Percentiles rank a stretch among this genome's conserved stretches.
phyloP scores from a whole-genome alignment of 2,329 filamentous ascomycete species.

The Fusarium nelsonii region DNA sequence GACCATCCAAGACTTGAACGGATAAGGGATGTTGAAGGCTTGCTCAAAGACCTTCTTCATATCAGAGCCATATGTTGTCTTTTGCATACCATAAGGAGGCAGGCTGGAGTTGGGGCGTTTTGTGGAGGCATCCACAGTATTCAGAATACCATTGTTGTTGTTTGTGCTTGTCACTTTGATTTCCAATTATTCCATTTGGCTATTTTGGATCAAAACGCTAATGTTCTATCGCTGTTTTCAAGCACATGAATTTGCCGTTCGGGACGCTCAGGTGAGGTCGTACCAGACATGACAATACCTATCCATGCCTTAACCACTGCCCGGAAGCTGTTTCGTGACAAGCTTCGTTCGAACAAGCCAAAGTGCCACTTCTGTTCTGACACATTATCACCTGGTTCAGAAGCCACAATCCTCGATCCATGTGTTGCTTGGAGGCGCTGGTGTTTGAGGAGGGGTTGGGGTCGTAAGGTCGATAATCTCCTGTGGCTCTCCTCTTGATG shows the following conservation, averaged over 20 bases:
- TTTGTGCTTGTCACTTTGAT: not conserved
- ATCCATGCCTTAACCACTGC: not conserved
- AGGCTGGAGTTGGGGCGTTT: constrained; percentile 41
- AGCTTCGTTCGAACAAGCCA: not conserved
- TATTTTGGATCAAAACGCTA: not conserved
- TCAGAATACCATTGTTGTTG: constrained; percentile 30
- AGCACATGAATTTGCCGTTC: not conserved
- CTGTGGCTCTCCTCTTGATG: not conserved
- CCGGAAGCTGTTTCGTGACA: not conserved
- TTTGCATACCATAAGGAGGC: constrained; percentile 34
- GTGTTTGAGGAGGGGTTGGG: not conserved
- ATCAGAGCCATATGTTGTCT: not conserved
- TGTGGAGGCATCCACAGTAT: constrained; percentile 23
- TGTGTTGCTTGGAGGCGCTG: too few relatives aligned
- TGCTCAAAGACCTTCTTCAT: not conserved
- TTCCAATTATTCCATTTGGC: not conserved
- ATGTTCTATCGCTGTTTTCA: not conserved
- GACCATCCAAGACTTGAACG: not conserved
- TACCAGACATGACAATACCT: not conserved
- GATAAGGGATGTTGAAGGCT: not conserved
- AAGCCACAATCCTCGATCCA: not conserved
- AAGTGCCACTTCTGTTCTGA: not conserved
- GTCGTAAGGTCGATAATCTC: not conserved
- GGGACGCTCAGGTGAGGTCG: not conserved
- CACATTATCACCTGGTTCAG: not conserved